Base-by-base conservation (phyloP, 1,139 yeast genomes). In the Keqinozyma sinolaborantium region DNA sequence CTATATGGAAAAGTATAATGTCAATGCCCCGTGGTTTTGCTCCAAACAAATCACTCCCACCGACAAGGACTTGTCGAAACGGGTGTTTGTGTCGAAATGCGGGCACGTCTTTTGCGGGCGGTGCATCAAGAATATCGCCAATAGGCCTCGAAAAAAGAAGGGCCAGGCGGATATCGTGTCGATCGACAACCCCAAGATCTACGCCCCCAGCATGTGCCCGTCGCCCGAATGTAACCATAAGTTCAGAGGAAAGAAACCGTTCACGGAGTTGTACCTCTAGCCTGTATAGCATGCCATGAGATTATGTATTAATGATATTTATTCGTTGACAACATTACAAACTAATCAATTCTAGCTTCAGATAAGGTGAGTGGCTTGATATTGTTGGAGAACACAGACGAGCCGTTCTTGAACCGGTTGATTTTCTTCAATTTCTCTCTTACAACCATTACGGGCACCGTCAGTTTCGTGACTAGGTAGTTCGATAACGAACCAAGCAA, bases 361-460 rank as follows among this genome's bases (percentile, higher is more conserved):
- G 71, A 64, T 45, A 69, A 64, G 4, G 75, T 69, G 48, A 69
- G 64, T 19, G 74, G 73, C 48, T 66, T 69, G 41, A 69, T 68
- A 42, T 69, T 69, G 45, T 69, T 69, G 20, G 73, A 60, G 45
- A 69, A 69, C 16, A 69, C 66, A n/a, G 69, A 59, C 16, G 70
- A 60, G 4, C 75, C 65, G 39, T 53, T 47, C 62, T 73, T 58
- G 56, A 77, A 77, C 49, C 84, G 72, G 42, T 80, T 76, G 40
- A 83, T 70, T 63, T 85, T 81, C 60, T 83, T 83, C 50, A 86
- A 70, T 53, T 84, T 86, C 51, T 83, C 82, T 40, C 95, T 73
- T 13, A 92, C 94, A 30, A 90, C 95, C 83, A 90, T 79, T 16
- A 88, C 94, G 0, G 97, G 97, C 10, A 86, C 90, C 15, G 85